phyloP scores from a whole-genome alignment of 148 eudicot genomes.

The Vaccinium myrtillus region DNA sequence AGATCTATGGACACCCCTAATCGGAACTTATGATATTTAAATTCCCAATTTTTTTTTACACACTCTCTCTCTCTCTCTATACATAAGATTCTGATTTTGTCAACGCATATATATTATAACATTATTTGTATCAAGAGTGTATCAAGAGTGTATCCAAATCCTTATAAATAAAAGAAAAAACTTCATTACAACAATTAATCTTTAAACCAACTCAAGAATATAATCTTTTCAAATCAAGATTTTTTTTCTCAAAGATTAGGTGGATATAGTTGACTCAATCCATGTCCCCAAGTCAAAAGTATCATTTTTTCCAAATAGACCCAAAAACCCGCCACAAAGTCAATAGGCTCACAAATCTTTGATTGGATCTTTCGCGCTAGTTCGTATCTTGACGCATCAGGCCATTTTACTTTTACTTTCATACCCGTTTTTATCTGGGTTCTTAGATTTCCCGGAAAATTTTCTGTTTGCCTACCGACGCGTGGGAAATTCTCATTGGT shows the following conservation, averaged over 20 bases:
- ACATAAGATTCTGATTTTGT: too few relatives aligned
- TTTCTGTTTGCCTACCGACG: background rate
- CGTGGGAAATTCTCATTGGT: background rate
- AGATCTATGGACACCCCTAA: too few relatives aligned
- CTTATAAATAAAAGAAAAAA: background rate
- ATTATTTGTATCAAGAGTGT: background rate
- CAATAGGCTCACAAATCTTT: background rate
- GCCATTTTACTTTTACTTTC: background rate
- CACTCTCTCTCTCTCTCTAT: too few relatives aligned
- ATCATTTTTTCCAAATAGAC: background rate
- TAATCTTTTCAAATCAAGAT: background rate
- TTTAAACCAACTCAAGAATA: too few relatives aligned
- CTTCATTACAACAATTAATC: background rate
- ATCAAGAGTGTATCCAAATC: background rate
- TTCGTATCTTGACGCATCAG: too few relatives aligned
- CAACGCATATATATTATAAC: background rate
- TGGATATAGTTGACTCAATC: background rate
- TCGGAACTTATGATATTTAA: too few relatives aligned
- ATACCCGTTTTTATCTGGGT: background rate
- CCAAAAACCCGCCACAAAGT: background rate
- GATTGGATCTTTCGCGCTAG: background rate
- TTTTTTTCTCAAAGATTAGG: background rate
- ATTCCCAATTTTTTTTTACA: too few relatives aligned
- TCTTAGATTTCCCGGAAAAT: background rate
- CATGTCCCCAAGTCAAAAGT: background rate